Evolutionary conservation across 2,329 filamentous ascomycete genomes (phyloP).

Genomic region (Cryoendolithus antarcticus): DNA sequence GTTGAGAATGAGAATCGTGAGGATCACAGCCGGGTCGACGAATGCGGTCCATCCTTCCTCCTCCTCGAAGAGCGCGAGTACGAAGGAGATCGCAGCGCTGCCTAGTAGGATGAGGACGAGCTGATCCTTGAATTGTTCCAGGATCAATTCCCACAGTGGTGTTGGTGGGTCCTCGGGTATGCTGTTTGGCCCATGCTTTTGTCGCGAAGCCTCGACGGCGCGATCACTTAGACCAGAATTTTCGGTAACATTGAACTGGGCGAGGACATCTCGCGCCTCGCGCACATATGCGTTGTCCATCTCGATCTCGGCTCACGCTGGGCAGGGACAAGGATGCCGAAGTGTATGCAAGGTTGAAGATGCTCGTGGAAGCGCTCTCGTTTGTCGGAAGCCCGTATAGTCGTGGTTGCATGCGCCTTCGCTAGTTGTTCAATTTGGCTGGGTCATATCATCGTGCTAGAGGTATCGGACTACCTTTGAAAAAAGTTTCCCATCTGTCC

Average conservation of each 20-base stretch:
- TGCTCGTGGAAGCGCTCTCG: too few species aligned
- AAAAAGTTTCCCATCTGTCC: too few species aligned
- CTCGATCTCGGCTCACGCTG: constrained; percentile 2
- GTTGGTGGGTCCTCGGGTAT: constrained; percentile 86
- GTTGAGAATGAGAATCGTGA: constrained; percentile 94
- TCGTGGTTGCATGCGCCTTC: too few species aligned
- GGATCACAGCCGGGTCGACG: constrained; percentile 88
- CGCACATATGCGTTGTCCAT: constrained; percentile 27
- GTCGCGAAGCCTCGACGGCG: constrained; percentile 17
- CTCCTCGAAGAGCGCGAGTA: constrained; percentile 83
- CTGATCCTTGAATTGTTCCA: constrained; percentile 99
- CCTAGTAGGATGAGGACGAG: constrained; percentile 88
- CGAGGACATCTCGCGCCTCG: constrained; percentile 23
- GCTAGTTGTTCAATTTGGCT: too few species aligned
- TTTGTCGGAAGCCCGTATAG: too few species aligned
- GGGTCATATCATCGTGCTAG: too few species aligned
- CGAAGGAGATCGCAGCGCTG: constrained; percentile 86
- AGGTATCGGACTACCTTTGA: too few species aligned
- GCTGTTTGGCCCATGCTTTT: constrained; percentile 26
- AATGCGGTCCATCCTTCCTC: constrained; percentile 94
- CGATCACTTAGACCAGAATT: constrained; percentile 20
- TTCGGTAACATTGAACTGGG: constrained; percentile 25
- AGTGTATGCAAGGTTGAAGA: too few species aligned
- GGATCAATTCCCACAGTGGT: constrained; percentile 86
- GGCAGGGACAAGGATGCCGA: too few species aligned